phyloP scores from a whole-genome alignment of 2,329 filamentous ascomycete species.

The Fusarium sp. region DNA sequence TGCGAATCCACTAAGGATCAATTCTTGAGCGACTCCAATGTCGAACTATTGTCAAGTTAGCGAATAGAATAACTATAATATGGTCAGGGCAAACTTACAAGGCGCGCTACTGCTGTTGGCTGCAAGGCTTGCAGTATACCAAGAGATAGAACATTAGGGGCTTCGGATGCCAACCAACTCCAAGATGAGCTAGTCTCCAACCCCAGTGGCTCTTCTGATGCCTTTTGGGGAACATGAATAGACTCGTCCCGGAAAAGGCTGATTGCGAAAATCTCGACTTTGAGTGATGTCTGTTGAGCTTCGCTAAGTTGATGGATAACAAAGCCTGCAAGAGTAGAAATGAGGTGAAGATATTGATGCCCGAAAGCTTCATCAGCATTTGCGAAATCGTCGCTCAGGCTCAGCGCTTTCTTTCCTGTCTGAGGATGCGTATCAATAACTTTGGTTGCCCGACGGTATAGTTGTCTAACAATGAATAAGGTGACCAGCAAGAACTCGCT shows the following conservation, averaged over 20 bases:
- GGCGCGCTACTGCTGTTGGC: slow-evolving; percentile 51
- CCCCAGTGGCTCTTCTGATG: slow-evolving; percentile 21
- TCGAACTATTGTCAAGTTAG: slow-evolving; percentile 52
- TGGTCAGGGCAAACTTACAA: slow-evolving; percentile 49
- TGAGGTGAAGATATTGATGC: slow-evolving; percentile 54
- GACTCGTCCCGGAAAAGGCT: slow-evolving; percentile 55
- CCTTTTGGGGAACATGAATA: slow-evolving; percentile 34
- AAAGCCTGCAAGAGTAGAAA: slow-evolving; percentile 56
- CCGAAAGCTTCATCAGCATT: slow-evolving; percentile 47
- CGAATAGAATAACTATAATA: not conserved
- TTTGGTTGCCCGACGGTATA: slow-evolving; percentile 60
- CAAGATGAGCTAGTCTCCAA: slow-evolving; percentile 45
- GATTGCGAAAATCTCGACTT: slow-evolving; percentile 53
- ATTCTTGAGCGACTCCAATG: slow-evolving; percentile 53
- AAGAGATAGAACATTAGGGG: slow-evolving; percentile 55
- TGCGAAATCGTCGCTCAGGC: slow-evolving; percentile 52
- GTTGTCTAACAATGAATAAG: slow-evolving; percentile 54
- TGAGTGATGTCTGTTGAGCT: slow-evolving; percentile 53
- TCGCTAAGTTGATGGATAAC: slow-evolving; percentile 56
- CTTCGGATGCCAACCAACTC: slow-evolving; percentile 52
- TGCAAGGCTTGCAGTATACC: slow-evolving; percentile 56
- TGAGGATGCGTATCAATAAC: slow-evolving; percentile 39
- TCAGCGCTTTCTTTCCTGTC: slow-evolving; percentile 43
- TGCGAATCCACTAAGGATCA: slow-evolving; percentile 50
- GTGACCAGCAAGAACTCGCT: slow-evolving; percentile 58